Evolutionary conservation across 345 rosid species (phyloP).

Genomic region (Salix viminalis): DNA sequence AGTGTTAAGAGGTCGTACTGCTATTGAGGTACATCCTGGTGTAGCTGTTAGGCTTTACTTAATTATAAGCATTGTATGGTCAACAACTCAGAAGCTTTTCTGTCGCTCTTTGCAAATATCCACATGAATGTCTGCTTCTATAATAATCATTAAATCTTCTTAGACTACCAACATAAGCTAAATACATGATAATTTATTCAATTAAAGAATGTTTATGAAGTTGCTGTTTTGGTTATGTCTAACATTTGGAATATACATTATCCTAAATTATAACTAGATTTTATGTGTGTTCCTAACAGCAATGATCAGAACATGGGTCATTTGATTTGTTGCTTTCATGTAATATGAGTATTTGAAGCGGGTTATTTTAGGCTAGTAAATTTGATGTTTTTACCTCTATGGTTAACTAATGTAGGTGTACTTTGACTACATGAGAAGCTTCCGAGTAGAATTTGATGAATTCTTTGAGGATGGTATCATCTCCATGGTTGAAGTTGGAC

Average conservation of each 20-base stretch:
- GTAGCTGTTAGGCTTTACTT: conserved; percentile 5
- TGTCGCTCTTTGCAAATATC: conserved; percentile 6
- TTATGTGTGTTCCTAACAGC: background rate
- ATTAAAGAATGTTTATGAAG: background rate
- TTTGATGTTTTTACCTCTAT: no score
- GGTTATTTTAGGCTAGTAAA: background rate
- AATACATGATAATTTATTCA: background rate
- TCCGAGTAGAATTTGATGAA: conserved; percentile 77
- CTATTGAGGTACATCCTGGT: conserved; percentile 63
- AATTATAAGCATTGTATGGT: background rate
- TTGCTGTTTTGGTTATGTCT: background rate
- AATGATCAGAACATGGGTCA: background rate
- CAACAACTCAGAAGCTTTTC: background rate
- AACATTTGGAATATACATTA: background rate
- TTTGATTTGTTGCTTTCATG: conserved; percentile 7
- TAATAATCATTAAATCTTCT: background rate
- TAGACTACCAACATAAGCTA: background rate
- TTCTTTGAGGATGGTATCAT: conserved; percentile 63
- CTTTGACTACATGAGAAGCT: conserved; percentile 97
- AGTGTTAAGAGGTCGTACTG: conserved; percentile 86
- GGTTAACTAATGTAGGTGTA: conserved; percentile 58
- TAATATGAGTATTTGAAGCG: background rate
- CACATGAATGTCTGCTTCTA: background rate
- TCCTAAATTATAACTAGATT: background rate
- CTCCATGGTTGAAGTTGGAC: conserved; percentile 82